phyloP scores from a whole-genome alignment of 2,329 filamentous ascomycete genomes.

The Plenodomus biglobosus region DNA sequence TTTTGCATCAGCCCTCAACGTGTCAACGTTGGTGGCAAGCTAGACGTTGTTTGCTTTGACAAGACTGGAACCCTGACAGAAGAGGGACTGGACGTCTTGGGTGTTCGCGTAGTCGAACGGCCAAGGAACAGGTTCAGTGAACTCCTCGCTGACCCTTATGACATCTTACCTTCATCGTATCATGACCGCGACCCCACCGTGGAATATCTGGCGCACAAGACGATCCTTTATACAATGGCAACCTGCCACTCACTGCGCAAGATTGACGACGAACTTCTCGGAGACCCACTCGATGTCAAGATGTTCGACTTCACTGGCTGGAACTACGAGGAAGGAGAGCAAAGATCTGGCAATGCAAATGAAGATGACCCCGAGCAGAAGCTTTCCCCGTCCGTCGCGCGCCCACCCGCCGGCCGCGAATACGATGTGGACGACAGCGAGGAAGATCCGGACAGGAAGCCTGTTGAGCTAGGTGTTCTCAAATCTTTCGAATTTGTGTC shows the following conservation, averaged over 20 bases:
- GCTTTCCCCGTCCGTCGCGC: constrained; percentile 83
- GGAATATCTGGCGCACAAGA: constrained; percentile 64
- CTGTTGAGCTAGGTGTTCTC: constrained; percentile 84
- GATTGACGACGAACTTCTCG: constrained; percentile 85
- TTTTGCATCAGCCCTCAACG: constrained; percentile 98
- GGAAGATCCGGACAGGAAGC: constrained; percentile 49
- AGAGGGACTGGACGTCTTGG: constrained; percentile 91
- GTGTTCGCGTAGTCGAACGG: constrained; percentile 74
- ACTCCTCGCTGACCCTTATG: constrained; percentile 66
- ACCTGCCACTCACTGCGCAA: constrained; percentile 90
- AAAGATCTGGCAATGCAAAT: constrained; percentile 59
- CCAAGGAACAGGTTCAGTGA: constrained; percentile 70
- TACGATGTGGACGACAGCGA: constrained; percentile 58
- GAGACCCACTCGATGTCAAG: constrained; percentile 92
- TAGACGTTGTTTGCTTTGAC: constrained; percentile 96
- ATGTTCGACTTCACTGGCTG: constrained; percentile 98
- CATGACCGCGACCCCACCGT: constrained; percentile 62
- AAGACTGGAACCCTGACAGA: constrained; percentile 98
- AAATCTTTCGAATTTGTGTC: constrained; percentile 95
- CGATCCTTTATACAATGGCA: constrained; percentile 89
- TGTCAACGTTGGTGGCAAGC: constrained; percentile 93
- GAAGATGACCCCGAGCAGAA: constrained; percentile 78
- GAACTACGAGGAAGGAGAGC: constrained; percentile 86
- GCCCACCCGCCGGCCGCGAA: constrained; percentile 67
- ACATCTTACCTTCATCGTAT: constrained; percentile 58